These are phyloP conservation scores for Fraxinus nigra DNA, from an alignment of 305 asterid species.

Conservation along the genomic window DNA sequence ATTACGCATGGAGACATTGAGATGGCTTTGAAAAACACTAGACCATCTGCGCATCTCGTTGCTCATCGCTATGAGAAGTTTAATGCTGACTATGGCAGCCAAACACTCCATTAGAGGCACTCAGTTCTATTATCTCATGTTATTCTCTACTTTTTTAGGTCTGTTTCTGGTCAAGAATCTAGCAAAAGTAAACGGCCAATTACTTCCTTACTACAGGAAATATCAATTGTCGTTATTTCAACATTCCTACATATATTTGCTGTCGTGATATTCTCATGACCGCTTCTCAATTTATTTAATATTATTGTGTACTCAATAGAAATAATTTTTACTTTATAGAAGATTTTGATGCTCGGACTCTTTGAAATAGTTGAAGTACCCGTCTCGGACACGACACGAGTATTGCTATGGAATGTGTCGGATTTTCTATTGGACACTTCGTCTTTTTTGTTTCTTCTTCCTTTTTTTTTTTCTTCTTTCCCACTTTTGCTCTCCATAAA, in stretches of 20 bases:
- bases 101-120: constrained; percentile 71
- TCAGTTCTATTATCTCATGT: background rate
- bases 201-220: background rate
- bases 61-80: constrained; percentile 83
- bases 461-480: too few relatives aligned
- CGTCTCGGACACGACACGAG: too few relatives aligned
- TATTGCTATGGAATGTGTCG: too few relatives aligned
- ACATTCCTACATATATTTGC: background rate
- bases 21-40: constrained; percentile 78
- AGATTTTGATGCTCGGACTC: background rate
- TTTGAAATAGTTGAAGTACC: too few relatives aligned
- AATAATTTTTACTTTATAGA: too few relatives aligned
- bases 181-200: background rate
- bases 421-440: too few relatives aligned
- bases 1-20: constrained; percentile 63
- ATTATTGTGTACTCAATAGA: background rate
- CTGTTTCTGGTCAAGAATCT: background rate
- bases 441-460: too few relatives aligned
- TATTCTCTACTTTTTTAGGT: background rate
- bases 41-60: constrained; percentile 92
- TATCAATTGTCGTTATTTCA: background rate
- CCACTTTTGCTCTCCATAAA: too few relatives aligned
- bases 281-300: too few relatives aligned
- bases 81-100: constrained; percentile 93
- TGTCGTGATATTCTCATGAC: too few relatives aligned